Conservation (phyloP, 768 basidiomycete genomes). For the Leccinum boreale region DNA sequence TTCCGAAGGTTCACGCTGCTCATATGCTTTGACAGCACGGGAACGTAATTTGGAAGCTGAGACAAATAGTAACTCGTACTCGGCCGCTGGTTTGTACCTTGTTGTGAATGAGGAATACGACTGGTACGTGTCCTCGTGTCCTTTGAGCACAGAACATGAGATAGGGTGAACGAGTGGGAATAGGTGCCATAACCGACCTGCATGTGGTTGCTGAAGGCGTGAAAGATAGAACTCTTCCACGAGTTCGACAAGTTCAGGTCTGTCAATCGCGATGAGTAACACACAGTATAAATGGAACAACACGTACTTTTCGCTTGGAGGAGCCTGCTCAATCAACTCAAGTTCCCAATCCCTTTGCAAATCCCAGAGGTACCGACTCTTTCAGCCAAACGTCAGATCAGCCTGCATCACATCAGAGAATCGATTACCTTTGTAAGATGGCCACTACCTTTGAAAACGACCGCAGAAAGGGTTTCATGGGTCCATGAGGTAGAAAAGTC, state of each 20-base stretch:
- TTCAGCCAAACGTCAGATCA: conserved; percentile 13
- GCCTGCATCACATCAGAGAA: conserved; percentile 6
- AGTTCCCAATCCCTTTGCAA: conserved; percentile 72
- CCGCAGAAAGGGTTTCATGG: conserved; percentile 47
- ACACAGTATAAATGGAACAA: not conserved
- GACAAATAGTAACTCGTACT: conserved; percentile 77
- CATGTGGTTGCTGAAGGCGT: conserved; percentile 74
- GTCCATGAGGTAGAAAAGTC: conserved; percentile 65
- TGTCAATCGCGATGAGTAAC: conserved; percentile 23
- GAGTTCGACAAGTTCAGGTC: conserved; percentile 41
- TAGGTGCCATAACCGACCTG: conserved; percentile 43
- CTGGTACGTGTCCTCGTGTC: conserved; percentile 76
- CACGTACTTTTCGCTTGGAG: conserved; percentile 45
- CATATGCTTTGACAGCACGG: conserved; percentile 56
- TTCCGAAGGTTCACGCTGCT: conserved; percentile 64
- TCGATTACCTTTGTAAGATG: conserved; percentile 62
- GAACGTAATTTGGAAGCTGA: conserved; percentile 71
- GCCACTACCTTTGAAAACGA: conserved; percentile 52
- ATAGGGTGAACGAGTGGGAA: not conserved
- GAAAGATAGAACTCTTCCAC: conserved; percentile 58
- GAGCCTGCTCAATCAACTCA: conserved; percentile 51
- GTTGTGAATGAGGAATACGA: conserved; percentile 90
- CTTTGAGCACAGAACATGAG: conserved; percentile 37
- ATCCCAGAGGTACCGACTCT: conserved; percentile 77
- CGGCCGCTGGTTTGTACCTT: conserved; percentile 61